Evolutionary conservation across 257 asterid genomes (phyloP).

Genomic region (Solanum raphanifolium): DNA sequence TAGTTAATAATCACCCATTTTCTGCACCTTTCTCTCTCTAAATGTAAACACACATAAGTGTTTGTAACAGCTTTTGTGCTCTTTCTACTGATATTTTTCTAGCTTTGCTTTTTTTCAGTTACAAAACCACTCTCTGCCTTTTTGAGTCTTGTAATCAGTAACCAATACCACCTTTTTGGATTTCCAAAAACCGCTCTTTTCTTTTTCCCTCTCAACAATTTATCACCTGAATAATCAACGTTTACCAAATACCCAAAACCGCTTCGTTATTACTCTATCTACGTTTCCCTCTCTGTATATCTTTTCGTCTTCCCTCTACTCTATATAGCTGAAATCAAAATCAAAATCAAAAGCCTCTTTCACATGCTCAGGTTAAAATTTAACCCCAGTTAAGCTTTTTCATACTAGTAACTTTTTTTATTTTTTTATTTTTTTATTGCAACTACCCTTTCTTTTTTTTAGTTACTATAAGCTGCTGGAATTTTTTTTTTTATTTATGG

Average conservation of each 20-base stretch:
- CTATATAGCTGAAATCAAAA: not conserved
- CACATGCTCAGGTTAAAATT: not conserved
- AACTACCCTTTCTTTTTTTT: not conserved
- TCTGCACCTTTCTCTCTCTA: constrained; percentile 12
- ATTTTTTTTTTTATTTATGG: no score
- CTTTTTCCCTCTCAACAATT: not conserved
- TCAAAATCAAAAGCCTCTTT: not conserved
- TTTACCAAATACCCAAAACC: constrained; percentile 22
- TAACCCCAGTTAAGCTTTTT: not conserved
- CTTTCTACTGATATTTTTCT: not conserved
- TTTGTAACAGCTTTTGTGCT: constrained; percentile 25
- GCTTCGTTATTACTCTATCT: not conserved
- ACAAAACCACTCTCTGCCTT: constrained; percentile 42
- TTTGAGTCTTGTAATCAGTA: constrained; percentile 33
- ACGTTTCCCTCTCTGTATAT: not conserved
- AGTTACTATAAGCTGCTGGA: not conserved
- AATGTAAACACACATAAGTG: constrained; percentile 5
- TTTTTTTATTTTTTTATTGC: not conserved
- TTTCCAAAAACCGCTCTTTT: constrained; percentile 3
- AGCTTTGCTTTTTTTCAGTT: constrained; percentile 62
- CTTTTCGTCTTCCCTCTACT: constrained; percentile 1
- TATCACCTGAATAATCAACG: constrained; percentile 21
- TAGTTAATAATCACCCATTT: constrained; percentile 12
- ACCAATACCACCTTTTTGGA: constrained; percentile 27
- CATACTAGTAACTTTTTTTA: not conserved